These are phyloP conservation scores for Penicillium alfredii DNA, from an alignment of 495 filamentous ascomycete species.

Conservation along the genomic window DNA sequence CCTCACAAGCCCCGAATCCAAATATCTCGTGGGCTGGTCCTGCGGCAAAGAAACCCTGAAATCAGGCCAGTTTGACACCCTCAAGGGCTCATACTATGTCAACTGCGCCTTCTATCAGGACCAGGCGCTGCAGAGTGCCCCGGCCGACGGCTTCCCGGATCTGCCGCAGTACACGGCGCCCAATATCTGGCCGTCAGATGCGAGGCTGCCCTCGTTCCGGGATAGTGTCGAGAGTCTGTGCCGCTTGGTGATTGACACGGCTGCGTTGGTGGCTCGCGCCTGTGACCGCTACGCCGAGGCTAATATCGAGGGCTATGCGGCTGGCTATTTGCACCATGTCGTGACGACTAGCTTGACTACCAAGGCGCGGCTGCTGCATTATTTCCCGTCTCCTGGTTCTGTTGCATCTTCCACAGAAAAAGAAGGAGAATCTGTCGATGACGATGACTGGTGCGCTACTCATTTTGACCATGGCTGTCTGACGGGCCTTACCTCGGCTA, in stretches of 20 bases:
- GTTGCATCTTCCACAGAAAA: too few species aligned
- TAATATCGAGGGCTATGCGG: conserved; percentile 68
- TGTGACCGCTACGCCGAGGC: conserved; percentile 81
- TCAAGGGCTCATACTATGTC: conserved; percentile 95
- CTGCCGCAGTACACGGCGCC: conserved; percentile 60
- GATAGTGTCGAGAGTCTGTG: conserved; percentile 70
- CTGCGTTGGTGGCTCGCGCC: conserved; percentile 74
- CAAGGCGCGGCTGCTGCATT: conserved; percentile 90
- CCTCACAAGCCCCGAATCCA: conserved; percentile 42
- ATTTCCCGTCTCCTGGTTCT: conserved; percentile 53
- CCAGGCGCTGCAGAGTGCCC: conserved; percentile 52
- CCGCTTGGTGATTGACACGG: conserved; percentile 78
- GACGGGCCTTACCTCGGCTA: conserved; percentile 87
- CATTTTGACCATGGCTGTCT: conserved; percentile 92
- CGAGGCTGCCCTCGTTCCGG: conserved; percentile 66
- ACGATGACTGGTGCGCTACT: conserved; percentile 94
- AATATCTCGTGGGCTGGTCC: conserved; percentile 66
- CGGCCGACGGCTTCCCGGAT: conserved; percentile 51
- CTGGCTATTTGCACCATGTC: conserved; percentile 76
- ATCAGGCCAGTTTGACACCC: conserved; percentile 79
- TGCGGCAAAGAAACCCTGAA: conserved; percentile 92
- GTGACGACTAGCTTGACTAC: conserved; percentile 81
- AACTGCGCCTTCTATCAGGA: conserved; percentile 92
- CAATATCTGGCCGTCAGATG: conserved; percentile 78
- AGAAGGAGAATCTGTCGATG: conserved; percentile 41